Base-by-base conservation (phyloP, 331 rosid genomes). In the Pyrus hybrid region DNA sequence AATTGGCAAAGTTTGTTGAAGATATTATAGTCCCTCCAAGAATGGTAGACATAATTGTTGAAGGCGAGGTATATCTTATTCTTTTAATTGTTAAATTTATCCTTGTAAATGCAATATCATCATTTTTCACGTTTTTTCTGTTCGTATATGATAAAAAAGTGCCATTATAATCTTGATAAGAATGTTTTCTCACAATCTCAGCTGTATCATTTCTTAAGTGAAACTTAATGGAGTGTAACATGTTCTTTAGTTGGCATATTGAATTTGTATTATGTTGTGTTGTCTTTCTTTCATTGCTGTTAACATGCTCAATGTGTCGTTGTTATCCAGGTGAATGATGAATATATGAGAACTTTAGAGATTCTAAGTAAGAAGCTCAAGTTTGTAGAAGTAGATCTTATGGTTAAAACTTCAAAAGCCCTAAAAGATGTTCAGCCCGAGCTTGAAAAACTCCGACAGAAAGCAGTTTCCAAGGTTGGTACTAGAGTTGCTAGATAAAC, bases 21-120 rank as follows among this genome's bases (percentile, higher is more conserved):
- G 99, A 94, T 84, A 89, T 94, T 73, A 90, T 94, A 54, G 89
- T 94, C 76, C 97, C 99, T 79, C 97, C 99, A 78, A 92, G 96
- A 82, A 94, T 94, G 96, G 93, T 94, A 61, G 97, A 94, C 83
- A 72, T 94, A 73, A 85, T 92, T 75, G 89, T 88, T 68, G 97
- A 94, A 72, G 96, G 96, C 81, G 97, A 94, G 97, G 98, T 94
- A 84, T 74, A 53, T n/a, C 45, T 67, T 56, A 20, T 71, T 56
- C 68, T 72, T 51, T 67, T 83, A 29, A 30, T 58, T 66, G 25
- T 29, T 64, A 21, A 20, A 66, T 33, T 47, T 73, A 17, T 68
- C 35, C 63, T 21, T 47, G 49, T 75, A 28, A 7, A n/a, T 22
- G 33, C 73, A 73, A 29, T 76, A 29, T 60, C 43, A 32, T 29